Base-by-base conservation (phyloP, 192 early-diverging fungal species). In the Anaeromyces robustus region DNA sequence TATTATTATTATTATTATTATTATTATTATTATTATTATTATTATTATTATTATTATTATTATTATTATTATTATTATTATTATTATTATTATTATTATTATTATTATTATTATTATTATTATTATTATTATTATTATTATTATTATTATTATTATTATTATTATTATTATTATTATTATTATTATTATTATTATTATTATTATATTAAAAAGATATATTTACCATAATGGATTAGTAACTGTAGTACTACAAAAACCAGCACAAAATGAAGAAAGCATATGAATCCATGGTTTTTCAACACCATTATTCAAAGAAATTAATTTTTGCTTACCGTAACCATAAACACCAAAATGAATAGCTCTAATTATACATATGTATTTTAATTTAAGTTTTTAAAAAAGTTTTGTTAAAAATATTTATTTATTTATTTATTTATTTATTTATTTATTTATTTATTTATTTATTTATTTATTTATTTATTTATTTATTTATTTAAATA, bases 271-370 rank as follows among this genome's bases (percentile, higher is more conserved):
- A 0, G 96, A 92, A 17, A 92, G 85, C 68, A 97, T 86, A 80
- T 97, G 95, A 2, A 99, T 92, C 39, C 87, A 22, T 13, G 96
- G 79, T 4, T 92, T 93, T 81, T 99, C 97, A 30, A 85, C 82
- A 26, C 94, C 94, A 77, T 89, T 80, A 78, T 96, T 96, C 79
- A 93, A 83, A 29, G 91, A 88, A 4, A 95, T 90, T 83, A 93
- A 93, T 5, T 90, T 82, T 77, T 89, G 89, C 84, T 98, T 99
- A 29, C 93, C 94, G 79, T 96, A 94, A 29, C 93, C 95, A 82
- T 99, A 99, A 4, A 93, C 89, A 78, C 92, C 94, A 84, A 99
- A 99, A 86, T 97, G 94, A 80, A 97, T 98, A 17, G 96, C 90
- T 83, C 96, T 94, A 80, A n/a, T n/a, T n/a, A n/a, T n/a, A n/a